Base-by-base conservation (phyloP, 192 early-diverging fungal species). In the Entomortierella lignicola region DNA sequence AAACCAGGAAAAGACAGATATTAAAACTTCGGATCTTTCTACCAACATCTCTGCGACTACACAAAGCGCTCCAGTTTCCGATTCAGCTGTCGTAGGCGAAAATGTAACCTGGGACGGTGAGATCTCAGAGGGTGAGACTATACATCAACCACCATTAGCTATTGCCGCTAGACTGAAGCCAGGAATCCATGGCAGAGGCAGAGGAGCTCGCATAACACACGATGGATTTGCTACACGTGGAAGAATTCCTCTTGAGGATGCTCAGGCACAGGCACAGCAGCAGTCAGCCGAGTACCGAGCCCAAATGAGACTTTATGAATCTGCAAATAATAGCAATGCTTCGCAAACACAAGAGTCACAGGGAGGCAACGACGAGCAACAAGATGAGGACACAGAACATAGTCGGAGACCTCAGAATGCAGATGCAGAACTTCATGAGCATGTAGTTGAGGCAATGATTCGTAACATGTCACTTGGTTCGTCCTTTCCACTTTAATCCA, bases 361-460 rank as follows among this genome's bases (percentile, higher is more conserved):
- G 25, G n/a, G 21, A 48, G 62, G 10, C 21, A 27, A 42, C 42
- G 39, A 27, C 7, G 23, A 2, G 26, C 21, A 63, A 20, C 8
- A 63, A 50, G 34, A 59, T 60, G 15, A 44, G 8, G 55, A 50
- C 15, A 27, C 18, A 31, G 27, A 12, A 44, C 44, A 47, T 30
- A 48, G 23, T 13, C 41, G 32, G 34, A 30, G n/a, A 25, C 48
- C 30, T 4, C 64, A 43, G 27, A 21, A 48, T 44, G 66, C 15
- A 20, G 39, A 57, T 50, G 6, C 21, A 8, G 44, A 25, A 25
- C 55, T 58, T 3, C 53, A 54, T 23, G 70, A 72, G 29, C 31
- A 63, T 43, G 61, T 63, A 3, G 58, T 72, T 2, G 61, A 72
- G 32, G 70, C 61, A 8, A 72, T 72, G 70, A 72, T 72, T 10